Conservation (phyloP, 2,329 filamentous ascomycete genomes). For the Aotearoamyces nothofagi region DNA sequence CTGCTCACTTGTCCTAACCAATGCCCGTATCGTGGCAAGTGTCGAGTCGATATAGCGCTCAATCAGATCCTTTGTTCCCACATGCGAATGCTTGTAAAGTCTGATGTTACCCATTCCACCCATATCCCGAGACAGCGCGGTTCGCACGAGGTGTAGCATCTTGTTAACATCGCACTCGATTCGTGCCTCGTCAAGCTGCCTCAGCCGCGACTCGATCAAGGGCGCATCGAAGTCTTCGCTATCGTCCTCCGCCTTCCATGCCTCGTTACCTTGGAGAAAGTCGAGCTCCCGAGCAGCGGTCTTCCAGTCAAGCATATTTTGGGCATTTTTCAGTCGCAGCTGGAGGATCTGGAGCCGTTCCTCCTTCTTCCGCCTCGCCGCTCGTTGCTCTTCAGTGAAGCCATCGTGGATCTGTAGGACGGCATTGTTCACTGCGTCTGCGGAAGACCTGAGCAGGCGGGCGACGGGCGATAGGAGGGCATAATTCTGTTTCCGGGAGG, state of each 20-base stretch:
- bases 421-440: conserved; percentile 13
- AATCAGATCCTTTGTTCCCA: conserved; percentile 76
- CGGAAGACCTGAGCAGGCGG: conserved; percentile 11
- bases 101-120: conserved; percentile 75
- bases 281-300: conserved; percentile 65
- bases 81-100: conserved; percentile 70
- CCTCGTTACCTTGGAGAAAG: conserved; percentile 60
- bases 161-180: conserved; percentile 53
- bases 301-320: conserved; percentile 58
- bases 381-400: conserved; percentile 26
- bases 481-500: not conserved
- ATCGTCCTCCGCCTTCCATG: conserved; percentile 56
- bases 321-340: conserved; percentile 50
- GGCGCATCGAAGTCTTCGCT: conserved; percentile 41
- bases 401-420: conserved; percentile 13
- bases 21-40: conserved; percentile 53
- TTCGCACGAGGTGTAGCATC: conserved; percentile 73
- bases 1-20: conserved; percentile 45
- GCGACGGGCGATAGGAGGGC: conserved; percentile 8
- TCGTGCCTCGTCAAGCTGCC: conserved; percentile 61
- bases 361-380: conserved; percentile 30
- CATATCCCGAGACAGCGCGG: conserved; percentile 63
- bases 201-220: conserved; percentile 54
- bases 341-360: conserved; percentile 48
- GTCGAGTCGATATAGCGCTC: conserved; percentile 77